Evolutionary conservation across 768 basidiomycete genomes (phyloP).

Genomic region (Suillus occidentalis): DNA sequence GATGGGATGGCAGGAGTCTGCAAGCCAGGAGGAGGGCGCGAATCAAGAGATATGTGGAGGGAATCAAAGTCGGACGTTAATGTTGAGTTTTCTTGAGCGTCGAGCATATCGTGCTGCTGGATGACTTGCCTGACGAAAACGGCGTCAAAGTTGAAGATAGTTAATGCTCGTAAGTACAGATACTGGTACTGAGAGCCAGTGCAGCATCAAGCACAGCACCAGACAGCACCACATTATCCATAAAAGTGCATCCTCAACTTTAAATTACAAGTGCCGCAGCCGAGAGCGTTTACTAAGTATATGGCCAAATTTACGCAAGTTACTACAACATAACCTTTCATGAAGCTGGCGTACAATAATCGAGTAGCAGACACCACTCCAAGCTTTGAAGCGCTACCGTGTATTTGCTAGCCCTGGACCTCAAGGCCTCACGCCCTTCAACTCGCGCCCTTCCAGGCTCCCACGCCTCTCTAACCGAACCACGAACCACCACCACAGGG

Average conservation of each 20-base stretch:
- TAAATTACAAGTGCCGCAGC: not conserved
- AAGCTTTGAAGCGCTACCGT: not conserved
- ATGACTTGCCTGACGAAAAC: not conserved
- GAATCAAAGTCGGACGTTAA: constrained; percentile 3
- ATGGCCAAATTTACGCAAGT: not conserved
- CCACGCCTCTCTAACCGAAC: not conserved
- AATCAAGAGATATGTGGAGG: constrained; percentile 1
- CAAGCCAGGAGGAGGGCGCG: not conserved
- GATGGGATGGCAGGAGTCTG: not conserved
- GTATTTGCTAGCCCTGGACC: not conserved
- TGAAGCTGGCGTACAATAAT: not conserved
- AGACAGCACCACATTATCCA: not conserved
- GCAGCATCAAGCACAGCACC: not conserved
- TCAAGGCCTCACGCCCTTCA: not conserved
- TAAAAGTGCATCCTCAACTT: not conserved
- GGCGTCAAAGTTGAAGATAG: not conserved
- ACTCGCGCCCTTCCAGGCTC: not conserved
- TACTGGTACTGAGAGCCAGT: not conserved
- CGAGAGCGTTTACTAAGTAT: too few species aligned
- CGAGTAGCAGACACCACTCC: not conserved
- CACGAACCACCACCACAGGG: not conserved
- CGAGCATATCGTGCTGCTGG: not conserved
- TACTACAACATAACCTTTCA: not conserved
- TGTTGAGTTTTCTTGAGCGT: not conserved
- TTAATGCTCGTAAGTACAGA: not conserved